Percentiles rank a stretch among this genome's conserved stretches.
Conservation (phyloP, 2,329 filamentous ascomycete genomes). For the Calonectria montana region DNA sequence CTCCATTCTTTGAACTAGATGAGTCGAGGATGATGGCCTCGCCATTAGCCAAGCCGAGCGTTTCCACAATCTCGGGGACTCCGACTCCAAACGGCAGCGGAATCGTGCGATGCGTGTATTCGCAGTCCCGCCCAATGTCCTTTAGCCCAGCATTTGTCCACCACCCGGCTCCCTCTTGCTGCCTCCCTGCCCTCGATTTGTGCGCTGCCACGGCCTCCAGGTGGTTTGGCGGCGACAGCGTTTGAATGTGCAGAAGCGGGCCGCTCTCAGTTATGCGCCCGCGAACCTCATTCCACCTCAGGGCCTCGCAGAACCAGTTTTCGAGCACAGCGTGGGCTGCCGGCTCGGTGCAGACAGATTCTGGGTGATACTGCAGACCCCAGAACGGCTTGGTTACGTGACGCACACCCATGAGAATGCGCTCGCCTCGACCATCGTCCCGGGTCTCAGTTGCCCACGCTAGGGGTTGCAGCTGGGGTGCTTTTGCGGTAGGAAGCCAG, state of each 20-base stretch:
- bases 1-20: slow-evolving; percentile 62
- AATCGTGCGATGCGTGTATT: slow-evolving; percentile 56
- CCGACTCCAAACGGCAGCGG: slow-evolving; percentile 58
- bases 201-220: slow-evolving; percentile 35
- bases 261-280: slow-evolving; percentile 27
- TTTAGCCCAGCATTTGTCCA: slow-evolving; percentile 26
- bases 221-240: slow-evolving; percentile 40
- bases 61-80: slow-evolving; percentile 66
- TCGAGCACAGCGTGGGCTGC: slow-evolving; percentile 72
- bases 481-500: slow-evolving; percentile 52
- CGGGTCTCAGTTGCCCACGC: slow-evolving; percentile 69
- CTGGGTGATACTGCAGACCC: slow-evolving; percentile 91
- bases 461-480: slow-evolving; percentile 64
- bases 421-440: slow-evolving; percentile 53
- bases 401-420: slow-evolving; percentile 80
- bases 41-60: slow-evolving; percentile 51
- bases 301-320: slow-evolving; percentile 80
- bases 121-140: slow-evolving; percentile 28
- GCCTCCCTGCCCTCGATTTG: not conserved
- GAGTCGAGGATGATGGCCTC: slow-evolving; percentile 71
- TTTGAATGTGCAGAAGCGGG: slow-evolving; percentile 34
- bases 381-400: slow-evolving; percentile 80
- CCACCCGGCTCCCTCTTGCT: slow-evolving; percentile 14
- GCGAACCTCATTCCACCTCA: slow-evolving; percentile 65
- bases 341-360: slow-evolving; percentile 84